Evolutionary conservation across 805 yeast genomes (phyloP).

Genomic region (Candida succiphila): DNA sequence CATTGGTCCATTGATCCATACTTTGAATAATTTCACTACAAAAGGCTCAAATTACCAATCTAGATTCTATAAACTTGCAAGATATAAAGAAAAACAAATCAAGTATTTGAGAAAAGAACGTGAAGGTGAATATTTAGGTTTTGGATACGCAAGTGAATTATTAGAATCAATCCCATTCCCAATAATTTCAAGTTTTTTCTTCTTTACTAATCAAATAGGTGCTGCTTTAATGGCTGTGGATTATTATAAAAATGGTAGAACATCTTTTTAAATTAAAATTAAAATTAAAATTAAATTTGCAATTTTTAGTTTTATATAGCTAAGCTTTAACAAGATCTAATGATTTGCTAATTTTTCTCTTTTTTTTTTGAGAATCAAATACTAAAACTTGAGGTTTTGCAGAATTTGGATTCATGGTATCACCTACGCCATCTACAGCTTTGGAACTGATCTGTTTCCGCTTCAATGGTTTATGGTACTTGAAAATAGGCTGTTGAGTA

Average conservation of each 20-base stretch:
- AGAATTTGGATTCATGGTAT: too few relatives aligned
- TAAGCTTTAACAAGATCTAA: neutral
- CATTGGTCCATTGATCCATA: slow-evolving; percentile 11
- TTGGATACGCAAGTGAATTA: slow-evolving; percentile 42
- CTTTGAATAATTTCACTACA: slow-evolving; percentile 10
- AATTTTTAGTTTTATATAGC: neutral
- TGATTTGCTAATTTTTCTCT: neutral
- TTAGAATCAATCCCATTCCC: slow-evolving; percentile 41
- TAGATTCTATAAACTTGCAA: slow-evolving; percentile 14
- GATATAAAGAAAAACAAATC: slow-evolving; percentile 17
- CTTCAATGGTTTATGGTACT: too few relatives aligned
- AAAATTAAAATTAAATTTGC: neutral
- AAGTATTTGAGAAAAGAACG: slow-evolving; percentile 16
- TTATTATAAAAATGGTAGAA: slow-evolving; percentile 11
- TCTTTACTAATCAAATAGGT: slow-evolving; percentile 52
- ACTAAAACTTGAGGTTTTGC: too few relatives aligned
- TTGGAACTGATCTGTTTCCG: too few relatives aligned
- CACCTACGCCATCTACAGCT: too few relatives aligned
- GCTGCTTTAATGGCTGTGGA: slow-evolving; percentile 52
- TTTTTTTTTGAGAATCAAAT: neutral
- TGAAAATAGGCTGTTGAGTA: too few relatives aligned
- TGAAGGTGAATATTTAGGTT: slow-evolving; percentile 31
- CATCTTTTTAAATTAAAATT: slow-evolving; percentile 4
- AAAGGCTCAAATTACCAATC: slow-evolving; percentile 10
- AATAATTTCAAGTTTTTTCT: slow-evolving; percentile 38